phyloP scores from a whole-genome alignment of 2,329 filamentous ascomycete genomes.

The Rhynchosporium agropyri region DNA sequence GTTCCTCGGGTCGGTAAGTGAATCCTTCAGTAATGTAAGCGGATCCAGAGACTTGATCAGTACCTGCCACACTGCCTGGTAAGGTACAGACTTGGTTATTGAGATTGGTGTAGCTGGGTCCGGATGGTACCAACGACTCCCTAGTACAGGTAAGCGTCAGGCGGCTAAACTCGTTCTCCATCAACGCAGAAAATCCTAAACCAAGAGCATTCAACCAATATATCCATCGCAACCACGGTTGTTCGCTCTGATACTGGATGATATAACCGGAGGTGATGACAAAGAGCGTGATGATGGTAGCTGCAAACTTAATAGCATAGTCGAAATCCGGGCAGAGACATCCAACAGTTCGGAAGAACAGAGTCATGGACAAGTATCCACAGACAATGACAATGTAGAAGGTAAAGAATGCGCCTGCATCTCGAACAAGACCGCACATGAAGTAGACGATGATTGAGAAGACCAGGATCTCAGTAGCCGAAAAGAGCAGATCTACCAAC shows the following conservation, averaged over 20 bases:
- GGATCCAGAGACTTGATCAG: slow-evolving; percentile 61
- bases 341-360: slow-evolving; percentile 76
- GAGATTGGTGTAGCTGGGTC: slow-evolving; percentile 73
- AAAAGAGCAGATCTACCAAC: slow-evolving; percentile 74
- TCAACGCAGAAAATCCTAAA: slow-evolving; percentile 74
- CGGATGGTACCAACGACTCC: slow-evolving; percentile 68
- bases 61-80: slow-evolving; percentile 69
- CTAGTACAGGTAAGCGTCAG: slow-evolving; percentile 69
- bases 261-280: slow-evolving; percentile 81
- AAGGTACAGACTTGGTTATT: slow-evolving; percentile 81
- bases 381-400: slow-evolving; percentile 72
- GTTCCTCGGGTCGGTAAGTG: slow-evolving; percentile 64
- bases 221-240: slow-evolving; percentile 80
- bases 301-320: slow-evolving; percentile 80
- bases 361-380: slow-evolving; percentile 72
- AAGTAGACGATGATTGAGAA: slow-evolving; percentile 81
- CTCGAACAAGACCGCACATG: slow-evolving; percentile 69
- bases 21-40: slow-evolving; percentile 72
- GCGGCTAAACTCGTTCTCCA: slow-evolving; percentile 82
- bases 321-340: slow-evolving; percentile 81
- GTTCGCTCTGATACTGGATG: slow-evolving; percentile 75
- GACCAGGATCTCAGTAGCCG: slow-evolving; percentile 68
- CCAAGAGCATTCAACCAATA: slow-evolving; percentile 77
- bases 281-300: slow-evolving; percentile 79
- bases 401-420: slow-evolving; percentile 76